phyloP scores from a whole-genome alignment of 2,329 filamentous ascomycete species.

The Venturia pyrina region DNA sequence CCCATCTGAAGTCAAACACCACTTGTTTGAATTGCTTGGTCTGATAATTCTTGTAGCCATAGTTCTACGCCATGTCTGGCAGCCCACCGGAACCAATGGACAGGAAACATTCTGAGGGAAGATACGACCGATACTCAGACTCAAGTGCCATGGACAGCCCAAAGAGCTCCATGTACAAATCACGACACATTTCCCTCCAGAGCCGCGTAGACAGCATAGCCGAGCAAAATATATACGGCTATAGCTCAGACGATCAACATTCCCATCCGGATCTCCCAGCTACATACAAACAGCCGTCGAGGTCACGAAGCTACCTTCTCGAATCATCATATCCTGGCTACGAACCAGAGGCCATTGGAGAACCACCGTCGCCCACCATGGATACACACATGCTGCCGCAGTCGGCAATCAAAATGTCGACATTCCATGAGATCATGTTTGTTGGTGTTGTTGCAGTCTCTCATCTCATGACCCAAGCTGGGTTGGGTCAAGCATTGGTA shows the following conservation, averaged over 20 bases:
- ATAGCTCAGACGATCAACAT: conserved; percentile 8
- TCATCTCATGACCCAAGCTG: conserved; percentile 23
- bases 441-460: conserved; percentile 21
- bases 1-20: conserved; percentile 6
- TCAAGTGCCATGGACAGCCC: conserved; percentile 9
- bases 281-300: conserved; percentile 10
- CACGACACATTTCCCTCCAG: conserved; percentile 23
- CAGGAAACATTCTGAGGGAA: conserved; percentile 5
- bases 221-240: conserved; percentile 12
- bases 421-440: conserved; percentile 19
- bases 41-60: conserved; percentile 5
- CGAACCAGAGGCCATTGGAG: conserved; percentile 11
- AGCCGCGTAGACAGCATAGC: conserved; percentile 20
- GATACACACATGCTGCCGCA: conserved; percentile 8
- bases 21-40: conserved; percentile 8
- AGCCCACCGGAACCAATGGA: conserved; percentile 3
- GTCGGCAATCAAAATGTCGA: conserved; percentile 16
- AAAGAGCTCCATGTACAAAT: conserved; percentile 20
- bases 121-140: conserved; percentile 1
- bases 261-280: conserved; percentile 12
- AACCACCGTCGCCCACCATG: conserved; percentile 11
- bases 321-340: conserved; percentile 11
- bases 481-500: conserved; percentile 24
- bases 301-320: conserved; percentile 13
- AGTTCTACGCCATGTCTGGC: conserved; percentile 8